These are phyloP conservation scores for Tranzscheliella williamsii DNA, from an alignment of 1,284 basidiomycete species.

Conservation along the genomic window DNA sequence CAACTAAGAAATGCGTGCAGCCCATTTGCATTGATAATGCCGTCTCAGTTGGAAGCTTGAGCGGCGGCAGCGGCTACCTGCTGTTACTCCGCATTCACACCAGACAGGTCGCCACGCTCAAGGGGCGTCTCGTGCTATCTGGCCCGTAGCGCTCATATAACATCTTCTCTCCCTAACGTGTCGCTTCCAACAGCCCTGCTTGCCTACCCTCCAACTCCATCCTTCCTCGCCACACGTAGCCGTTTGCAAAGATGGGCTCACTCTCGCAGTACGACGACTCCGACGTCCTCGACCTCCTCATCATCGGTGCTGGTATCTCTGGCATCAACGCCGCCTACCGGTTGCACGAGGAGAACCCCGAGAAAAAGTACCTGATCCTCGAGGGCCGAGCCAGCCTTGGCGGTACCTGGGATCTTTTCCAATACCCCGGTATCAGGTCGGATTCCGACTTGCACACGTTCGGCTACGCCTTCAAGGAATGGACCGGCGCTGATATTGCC, in stretches of 20 bases:
- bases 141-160: no score
- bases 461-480: slow-evolving; percentile 45
- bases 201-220: background rate
- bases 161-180: background rate
- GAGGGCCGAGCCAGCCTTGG: slow-evolving; percentile 41
- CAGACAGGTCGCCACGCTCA: no score
- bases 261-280: slow-evolving; percentile 18
- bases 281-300: slow-evolving; percentile 44
- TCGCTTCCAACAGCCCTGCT: background rate
- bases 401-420: slow-evolving; percentile 55
- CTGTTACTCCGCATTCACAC: no score
- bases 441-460: slow-evolving; percentile 41
- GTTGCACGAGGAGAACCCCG: slow-evolving; percentile 35
- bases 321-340: slow-evolving; percentile 59
- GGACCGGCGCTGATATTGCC: slow-evolving; percentile 49
- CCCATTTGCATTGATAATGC: no score
- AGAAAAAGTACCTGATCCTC: slow-evolving; percentile 46
- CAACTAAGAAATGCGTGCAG: no score
- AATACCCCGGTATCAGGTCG: slow-evolving; percentile 45
- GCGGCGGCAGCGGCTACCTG: no score
- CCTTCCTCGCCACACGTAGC: background rate
- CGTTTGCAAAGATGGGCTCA: slow-evolving; percentile 25
- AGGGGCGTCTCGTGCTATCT: no score
- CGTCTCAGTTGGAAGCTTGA: no score
- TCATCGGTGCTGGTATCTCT: slow-evolving; percentile 57